A percentile compares a stretch with the other conserved stretches of the same genome.
Conservation (phyloP, 169 alveolate species). For the Eimeria acervulina region DNA sequence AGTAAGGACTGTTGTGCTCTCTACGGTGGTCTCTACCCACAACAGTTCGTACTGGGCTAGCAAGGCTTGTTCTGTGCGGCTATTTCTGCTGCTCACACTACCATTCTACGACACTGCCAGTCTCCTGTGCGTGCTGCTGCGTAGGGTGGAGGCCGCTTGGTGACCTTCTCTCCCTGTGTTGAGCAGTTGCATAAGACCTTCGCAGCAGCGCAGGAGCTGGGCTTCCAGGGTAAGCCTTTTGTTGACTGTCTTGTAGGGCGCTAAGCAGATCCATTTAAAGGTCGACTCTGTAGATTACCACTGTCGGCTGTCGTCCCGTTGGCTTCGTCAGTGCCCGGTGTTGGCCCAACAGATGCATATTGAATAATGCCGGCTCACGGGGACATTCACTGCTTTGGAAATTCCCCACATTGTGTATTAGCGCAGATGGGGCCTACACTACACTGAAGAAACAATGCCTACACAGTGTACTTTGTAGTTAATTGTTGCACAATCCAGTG, state of each 20-base stretch:
- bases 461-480: background rate
- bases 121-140: background rate
- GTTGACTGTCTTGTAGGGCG: background rate
- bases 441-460: background rate
- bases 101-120: background rate
- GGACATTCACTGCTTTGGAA: background rate
- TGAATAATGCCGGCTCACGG: background rate
- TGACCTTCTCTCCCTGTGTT: constrained; percentile 92
- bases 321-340: background rate
- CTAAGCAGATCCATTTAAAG: background rate
- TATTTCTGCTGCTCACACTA: background rate
- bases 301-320: too few relatives aligned
- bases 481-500: background rate
- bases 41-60: background rate
- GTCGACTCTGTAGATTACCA: background rate
- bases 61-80: background rate
- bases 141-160: constrained; percentile 88
- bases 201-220: constrained; percentile 68
- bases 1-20: too few relatives aligned
- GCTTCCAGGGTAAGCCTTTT: constrained; percentile 42
- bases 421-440: background rate
- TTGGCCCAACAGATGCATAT: constrained; percentile 3
- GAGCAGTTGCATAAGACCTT: constrained; percentile 90
- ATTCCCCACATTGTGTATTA: background rate
- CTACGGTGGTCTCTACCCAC: too few relatives aligned